These are phyloP conservation scores for Chaetomiaceae sp. DNA, from an alignment of 2,329 filamentous ascomycete genomes.

Conservation along the genomic window DNA sequence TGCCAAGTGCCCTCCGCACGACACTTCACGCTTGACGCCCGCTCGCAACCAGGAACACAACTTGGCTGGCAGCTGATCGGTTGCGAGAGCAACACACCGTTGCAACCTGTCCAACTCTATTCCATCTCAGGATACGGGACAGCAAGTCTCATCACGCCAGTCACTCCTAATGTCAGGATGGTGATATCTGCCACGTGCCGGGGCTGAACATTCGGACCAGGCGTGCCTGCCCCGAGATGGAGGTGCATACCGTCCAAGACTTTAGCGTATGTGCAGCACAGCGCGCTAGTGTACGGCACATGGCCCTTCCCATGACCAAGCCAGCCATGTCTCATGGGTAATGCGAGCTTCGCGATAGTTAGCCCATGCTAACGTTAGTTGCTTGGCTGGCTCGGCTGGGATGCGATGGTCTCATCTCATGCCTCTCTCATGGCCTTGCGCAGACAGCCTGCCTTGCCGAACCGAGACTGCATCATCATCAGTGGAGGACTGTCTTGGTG, in stretches of 20 bases:
- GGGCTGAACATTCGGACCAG: neutral
- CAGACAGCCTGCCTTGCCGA: constrained; percentile 4
- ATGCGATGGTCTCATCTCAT: too few species aligned
- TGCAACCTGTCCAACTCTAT: neutral
- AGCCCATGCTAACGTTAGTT: too few species aligned
- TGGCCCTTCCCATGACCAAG: too few species aligned
- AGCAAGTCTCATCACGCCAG: neutral
- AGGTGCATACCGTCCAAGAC: neutral
- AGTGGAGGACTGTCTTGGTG: neutral
- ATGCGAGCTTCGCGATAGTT: neutral
- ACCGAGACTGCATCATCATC: constrained; percentile 7
- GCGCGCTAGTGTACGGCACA: too few species aligned
- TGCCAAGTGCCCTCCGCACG: neutral
- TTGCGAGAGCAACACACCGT: constrained; percentile 11
- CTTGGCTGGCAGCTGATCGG: constrained; percentile 16
- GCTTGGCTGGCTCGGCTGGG: too few species aligned
- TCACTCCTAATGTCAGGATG: neutral
- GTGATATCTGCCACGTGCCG: neutral
- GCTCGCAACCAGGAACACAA: constrained; percentile 2
- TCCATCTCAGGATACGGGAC: neutral
- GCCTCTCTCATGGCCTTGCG: too few species aligned
- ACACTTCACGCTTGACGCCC: neutral
- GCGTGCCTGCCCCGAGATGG: neutral
- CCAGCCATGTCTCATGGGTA: neutral
- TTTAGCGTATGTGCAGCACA: neutral